Evolutionary conservation across 2,329 filamentous ascomycete species (phyloP).

Genomic region (Dactylellina haptotyla): DNA sequence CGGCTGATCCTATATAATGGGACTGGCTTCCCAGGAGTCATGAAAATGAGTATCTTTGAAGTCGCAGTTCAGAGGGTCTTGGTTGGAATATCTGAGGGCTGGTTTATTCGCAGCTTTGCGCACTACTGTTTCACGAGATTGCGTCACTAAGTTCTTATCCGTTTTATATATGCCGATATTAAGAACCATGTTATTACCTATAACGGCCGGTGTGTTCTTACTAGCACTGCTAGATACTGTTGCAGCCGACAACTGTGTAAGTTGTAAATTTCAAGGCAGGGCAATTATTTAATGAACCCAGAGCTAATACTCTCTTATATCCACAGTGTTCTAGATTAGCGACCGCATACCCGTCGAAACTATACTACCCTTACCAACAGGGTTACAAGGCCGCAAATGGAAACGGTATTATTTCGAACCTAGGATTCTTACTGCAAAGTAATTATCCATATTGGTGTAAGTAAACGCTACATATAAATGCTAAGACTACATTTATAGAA

Average conservation of each 20-base stretch:
- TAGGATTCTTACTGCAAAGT: not conserved
- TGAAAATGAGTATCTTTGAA: not conserved
- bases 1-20: slow-evolving; percentile 1
- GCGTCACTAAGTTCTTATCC: not conserved
- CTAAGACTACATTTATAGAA: not conserved
- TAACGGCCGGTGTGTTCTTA: not conserved
- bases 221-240: not conserved
- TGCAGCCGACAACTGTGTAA: slow-evolving; percentile 20
- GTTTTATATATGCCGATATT: not conserved
- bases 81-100: not conserved
- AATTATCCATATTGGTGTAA: slow-evolving; percentile 36
- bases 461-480: not conserved
- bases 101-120: not conserved
- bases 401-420: slow-evolving; percentile 9
- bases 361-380: slow-evolving; percentile 10
- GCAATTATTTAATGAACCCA: not conserved
- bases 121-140: not conserved
- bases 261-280: not conserved
- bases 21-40: not conserved
- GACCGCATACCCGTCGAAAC: slow-evolving; percentile 14
- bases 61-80: not conserved
- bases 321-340: slow-evolving; percentile 31
- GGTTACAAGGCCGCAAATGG: slow-evolving; percentile 26
- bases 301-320: not conserved
- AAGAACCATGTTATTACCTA: slow-evolving; percentile 5